phyloP scores from a whole-genome alignment of 768 basidiomycete genomes.

The Podaxis sp. region DNA sequence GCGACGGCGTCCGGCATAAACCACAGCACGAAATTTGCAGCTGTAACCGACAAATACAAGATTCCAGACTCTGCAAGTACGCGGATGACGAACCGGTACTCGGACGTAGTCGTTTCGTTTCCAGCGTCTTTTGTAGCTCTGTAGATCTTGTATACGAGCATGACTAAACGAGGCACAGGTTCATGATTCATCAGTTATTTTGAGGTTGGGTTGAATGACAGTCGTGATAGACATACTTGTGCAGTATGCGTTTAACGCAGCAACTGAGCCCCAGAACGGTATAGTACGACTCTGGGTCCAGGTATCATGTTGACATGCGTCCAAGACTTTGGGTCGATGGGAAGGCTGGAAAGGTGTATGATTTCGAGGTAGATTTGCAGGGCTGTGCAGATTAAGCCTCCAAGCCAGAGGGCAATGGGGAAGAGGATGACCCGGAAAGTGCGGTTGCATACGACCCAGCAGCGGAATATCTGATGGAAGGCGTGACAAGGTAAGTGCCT shows the following conservation, averaged over 20 bases:
- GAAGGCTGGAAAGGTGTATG: not conserved
- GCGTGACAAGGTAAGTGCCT: not conserved
- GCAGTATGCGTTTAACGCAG: conserved; percentile 1
- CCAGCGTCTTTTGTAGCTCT: not conserved
- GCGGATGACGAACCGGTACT: not conserved
- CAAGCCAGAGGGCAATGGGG: conserved; percentile 8
- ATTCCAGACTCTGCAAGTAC: not conserved
- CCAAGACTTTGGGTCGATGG: not conserved
- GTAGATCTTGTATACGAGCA: not conserved
- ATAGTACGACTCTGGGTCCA: conserved; percentile 9
- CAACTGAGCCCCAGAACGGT: conserved; percentile 9
- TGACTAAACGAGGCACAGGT: not conserved
- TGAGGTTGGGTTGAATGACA: too few species aligned
- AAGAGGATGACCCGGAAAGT: not conserved
- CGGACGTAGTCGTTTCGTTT: not conserved
- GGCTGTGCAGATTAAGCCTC: not conserved
- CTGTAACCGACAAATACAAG: not conserved
- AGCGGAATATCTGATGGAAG: conserved; percentile 13
- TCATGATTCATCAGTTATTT: not conserved
- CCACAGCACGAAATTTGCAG: not conserved
- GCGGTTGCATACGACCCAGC: conserved; percentile 8
- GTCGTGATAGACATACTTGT: not conserved
- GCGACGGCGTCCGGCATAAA: not conserved
- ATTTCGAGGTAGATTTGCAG: not conserved
- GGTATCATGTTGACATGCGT: not conserved